These are phyloP conservation scores for Solanum pimpinellifolium DNA, from an alignment of 257 asterid genomes.

Conservation along the genomic window DNA sequence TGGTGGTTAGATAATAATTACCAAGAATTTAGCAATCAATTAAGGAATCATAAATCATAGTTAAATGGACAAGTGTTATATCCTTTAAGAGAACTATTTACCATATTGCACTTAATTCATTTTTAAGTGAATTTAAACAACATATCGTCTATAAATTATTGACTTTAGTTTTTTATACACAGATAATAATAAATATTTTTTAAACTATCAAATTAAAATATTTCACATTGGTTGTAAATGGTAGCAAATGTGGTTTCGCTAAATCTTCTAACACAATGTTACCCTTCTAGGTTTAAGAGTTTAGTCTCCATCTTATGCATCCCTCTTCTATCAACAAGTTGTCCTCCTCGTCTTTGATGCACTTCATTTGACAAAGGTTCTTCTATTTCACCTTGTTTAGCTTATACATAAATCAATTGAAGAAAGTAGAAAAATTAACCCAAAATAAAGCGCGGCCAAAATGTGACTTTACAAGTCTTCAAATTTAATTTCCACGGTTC, in stretches of 20 bases:
- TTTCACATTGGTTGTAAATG: neutral
- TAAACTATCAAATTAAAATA: no score
- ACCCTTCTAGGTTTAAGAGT: neutral
- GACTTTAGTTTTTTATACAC: neutral
- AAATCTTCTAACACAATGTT: neutral
- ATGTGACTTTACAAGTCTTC: neutral
- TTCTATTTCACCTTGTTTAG: neutral
- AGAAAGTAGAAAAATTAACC: neutral
- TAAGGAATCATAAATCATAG: neutral
- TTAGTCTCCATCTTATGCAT: neutral
- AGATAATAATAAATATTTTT: neutral
- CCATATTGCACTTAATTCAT: neutral
- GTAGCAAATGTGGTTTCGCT: neutral
- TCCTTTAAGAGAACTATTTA: neutral
- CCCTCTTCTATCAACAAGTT: neutral
- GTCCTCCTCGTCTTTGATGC: neutral
- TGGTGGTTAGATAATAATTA: neutral
- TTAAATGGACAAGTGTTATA: neutral
- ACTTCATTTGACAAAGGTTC: neutral
- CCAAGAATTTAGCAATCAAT: neutral
- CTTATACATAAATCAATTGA: neutral
- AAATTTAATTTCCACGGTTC: no score
- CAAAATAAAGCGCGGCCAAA: neutral
- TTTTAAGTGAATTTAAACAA: neutral
- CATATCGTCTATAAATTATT: neutral